These are phyloP conservation scores for Pseudogymnoascus sp. DNA, from an alignment of 2,329 filamentous ascomycete genomes.

Conservation along the genomic window DNA sequence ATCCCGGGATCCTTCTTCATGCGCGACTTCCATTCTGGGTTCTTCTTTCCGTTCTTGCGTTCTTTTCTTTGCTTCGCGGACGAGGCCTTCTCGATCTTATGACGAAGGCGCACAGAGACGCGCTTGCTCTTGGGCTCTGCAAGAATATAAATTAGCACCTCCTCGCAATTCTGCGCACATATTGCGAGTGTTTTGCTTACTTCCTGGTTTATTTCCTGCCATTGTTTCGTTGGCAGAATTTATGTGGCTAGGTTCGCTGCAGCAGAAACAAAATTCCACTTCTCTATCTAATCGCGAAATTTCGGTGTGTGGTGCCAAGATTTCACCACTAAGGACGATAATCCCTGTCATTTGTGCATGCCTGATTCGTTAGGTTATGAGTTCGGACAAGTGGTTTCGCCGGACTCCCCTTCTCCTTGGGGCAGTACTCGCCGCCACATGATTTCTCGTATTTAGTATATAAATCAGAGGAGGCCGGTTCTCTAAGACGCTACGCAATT, in stretches of 20 bases:
- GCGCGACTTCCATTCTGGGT: conserved; percentile 92
- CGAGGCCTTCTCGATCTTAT: conserved; percentile 94
- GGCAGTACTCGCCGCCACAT: background rate
- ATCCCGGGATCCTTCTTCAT: conserved; percentile 98
- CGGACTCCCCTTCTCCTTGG: conserved; percentile 4
- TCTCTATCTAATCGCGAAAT: conserved; percentile 12
- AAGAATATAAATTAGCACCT: conserved; percentile 3
- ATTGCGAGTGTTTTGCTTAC: conserved; percentile 19
- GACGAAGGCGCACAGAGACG: conserved; percentile 76
- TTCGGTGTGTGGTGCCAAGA: conserved; percentile 10
- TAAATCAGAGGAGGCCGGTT: background rate
- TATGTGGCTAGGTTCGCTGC: conserved; percentile 10
- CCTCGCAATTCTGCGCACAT: background rate
- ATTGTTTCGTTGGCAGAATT: conserved; percentile 21
- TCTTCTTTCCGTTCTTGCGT: conserved; percentile 87
- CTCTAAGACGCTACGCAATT: background rate
- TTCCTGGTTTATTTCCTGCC: conserved; percentile 31
- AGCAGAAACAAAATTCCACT: conserved; percentile 7
- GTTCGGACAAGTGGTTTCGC: background rate
- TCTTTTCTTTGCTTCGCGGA: conserved; percentile 85
- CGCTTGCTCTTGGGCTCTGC: conserved; percentile 93
- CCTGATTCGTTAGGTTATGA: conserved; percentile 3
- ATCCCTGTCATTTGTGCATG: background rate
- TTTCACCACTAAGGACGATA: background rate
- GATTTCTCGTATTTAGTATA: background rate